Evolutionary conservation across 768 basidiomycete species (phyloP).

Genomic region (Panaeolus cyanescens): DNA sequence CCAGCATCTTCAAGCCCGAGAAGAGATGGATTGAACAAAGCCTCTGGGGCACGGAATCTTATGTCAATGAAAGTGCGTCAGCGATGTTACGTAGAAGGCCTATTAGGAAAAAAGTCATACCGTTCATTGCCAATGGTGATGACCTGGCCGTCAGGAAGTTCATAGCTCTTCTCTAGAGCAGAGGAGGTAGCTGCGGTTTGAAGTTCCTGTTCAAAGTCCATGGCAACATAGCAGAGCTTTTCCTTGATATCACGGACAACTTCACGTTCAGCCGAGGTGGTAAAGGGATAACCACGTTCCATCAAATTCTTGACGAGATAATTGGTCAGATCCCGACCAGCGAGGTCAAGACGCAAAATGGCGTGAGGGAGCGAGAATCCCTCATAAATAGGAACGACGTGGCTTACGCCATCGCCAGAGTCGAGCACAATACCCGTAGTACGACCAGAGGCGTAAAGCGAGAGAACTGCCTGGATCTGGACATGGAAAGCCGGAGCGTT

Average conservation of each 20-base stretch:
- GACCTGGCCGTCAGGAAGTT: slow-evolving; percentile 89
- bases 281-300: slow-evolving; percentile 91
- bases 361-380: slow-evolving; percentile 90
- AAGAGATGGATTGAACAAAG: slow-evolving; percentile 90
- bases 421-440: slow-evolving; percentile 94
- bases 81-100: slow-evolving; percentile 32
- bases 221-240: slow-evolving; percentile 92
- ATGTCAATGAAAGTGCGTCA: slow-evolving; percentile 43
- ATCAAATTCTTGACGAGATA: slow-evolving; percentile 73
- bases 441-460: slow-evolving; percentile 89
- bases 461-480: slow-evolving; percentile 81
- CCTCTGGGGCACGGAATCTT: slow-evolving; percentile 89
- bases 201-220: slow-evolving; percentile 92
- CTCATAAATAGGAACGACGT: slow-evolving; percentile 96
- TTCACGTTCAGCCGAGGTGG: slow-evolving; percentile 89
- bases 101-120: slow-evolving; percentile 54
- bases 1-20: slow-evolving; percentile 86
- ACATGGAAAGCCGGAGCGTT: slow-evolving; percentile 89
- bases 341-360: slow-evolving; percentile 83
- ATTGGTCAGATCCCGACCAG: slow-evolving; percentile 85
- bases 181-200: slow-evolving; percentile 87
- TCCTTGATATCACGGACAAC: slow-evolving; percentile 97
- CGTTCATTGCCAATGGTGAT: slow-evolving; percentile 92
- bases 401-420: slow-evolving; percentile 94
- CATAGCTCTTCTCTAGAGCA: slow-evolving; percentile 88